Percentiles rank a stretch among this genome's conserved stretches.
These are phyloP conservation scores for Xylaria longipes DNA, from an alignment of 495 filamentous ascomycete genomes.

Conservation along the genomic window DNA sequence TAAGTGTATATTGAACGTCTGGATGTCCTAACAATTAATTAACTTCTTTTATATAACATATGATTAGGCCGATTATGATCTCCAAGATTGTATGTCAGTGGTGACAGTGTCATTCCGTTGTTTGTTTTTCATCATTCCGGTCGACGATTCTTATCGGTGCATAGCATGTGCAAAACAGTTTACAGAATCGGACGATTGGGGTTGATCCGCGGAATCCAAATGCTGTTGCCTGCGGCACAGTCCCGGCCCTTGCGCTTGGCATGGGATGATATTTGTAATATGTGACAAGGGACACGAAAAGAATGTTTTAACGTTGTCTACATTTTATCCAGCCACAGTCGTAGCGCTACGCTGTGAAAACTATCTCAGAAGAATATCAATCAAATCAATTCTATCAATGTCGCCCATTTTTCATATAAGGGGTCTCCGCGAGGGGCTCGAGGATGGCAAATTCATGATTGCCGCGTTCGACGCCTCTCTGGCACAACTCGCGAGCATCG, in stretches of 20 bases:
- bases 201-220: not conserved
- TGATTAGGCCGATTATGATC: too few species aligned
- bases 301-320: not conserved
- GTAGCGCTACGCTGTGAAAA: too few species aligned
- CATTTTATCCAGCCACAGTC: not conserved
- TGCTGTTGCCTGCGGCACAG: not conserved
- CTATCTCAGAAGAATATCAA: not conserved
- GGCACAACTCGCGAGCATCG: conserved; percentile 4
- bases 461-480: conserved; percentile 20
- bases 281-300: not conserved
- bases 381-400: not conserved
- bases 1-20: not conserved
- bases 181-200: not conserved
- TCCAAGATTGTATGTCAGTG: not conserved
- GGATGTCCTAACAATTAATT: too few species aligned
- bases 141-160: not conserved
- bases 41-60: too few species aligned
- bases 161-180: not conserved
- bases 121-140: not conserved
- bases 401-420: conserved; percentile 19
- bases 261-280: not conserved
- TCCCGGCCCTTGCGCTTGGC: not conserved
- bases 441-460: conserved; percentile 11
- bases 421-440: not conserved
- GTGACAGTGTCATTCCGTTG: not conserved